Base-by-base conservation (phyloP, 1,139 yeast genomes). In the Blastobotrys aristatus region DNA sequence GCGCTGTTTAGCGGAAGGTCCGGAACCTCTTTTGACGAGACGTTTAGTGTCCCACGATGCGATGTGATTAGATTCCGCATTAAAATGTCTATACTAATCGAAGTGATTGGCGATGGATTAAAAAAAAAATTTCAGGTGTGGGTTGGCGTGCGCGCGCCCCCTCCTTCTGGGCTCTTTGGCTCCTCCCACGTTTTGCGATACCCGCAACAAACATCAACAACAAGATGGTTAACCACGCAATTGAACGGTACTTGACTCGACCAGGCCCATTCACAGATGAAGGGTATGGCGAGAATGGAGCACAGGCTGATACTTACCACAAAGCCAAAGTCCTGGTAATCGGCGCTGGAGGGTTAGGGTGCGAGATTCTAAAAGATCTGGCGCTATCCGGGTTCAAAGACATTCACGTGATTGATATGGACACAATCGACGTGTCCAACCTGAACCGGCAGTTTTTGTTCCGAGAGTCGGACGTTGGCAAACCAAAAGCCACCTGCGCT, bases 301-400 rank as follows among this genome's bases (percentile, higher is more conserved):
- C 56, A 5, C 67, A 60, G 0, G 51, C 53, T 6, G 61, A 61
- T 21, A 51, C 61, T n/a, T 55, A 69, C 4, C 56, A 55, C 2
- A 47, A 47, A 0, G 53, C 70, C 42, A 69, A 64, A 52, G 60
- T 71, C 8, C 58, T 71, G 33, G 53, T 72, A 74, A 53, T 90
- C 35, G 97, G 98, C 0, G 97, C 97, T 1, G 97, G 97, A 1
- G 98, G 98, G 0, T 70, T 92, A 10, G 98, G 98, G 0, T 92
- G 97, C 69, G 97, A 92, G 66, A 81, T 92, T 32, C 69, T 92
- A 45, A 90, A 90, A 68, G 81, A 89, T 65, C 70, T 92, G 44
- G 92, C 94, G 0, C 70, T 86, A 47, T 73, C 83, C 2, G 95
- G 96, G 3, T 85, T 90, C 60, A 72, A 71, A 45, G 72, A 82